phyloP scores from a whole-genome alignment of 768 basidiomycete species.

The Mycena sanguinolenta region DNA sequence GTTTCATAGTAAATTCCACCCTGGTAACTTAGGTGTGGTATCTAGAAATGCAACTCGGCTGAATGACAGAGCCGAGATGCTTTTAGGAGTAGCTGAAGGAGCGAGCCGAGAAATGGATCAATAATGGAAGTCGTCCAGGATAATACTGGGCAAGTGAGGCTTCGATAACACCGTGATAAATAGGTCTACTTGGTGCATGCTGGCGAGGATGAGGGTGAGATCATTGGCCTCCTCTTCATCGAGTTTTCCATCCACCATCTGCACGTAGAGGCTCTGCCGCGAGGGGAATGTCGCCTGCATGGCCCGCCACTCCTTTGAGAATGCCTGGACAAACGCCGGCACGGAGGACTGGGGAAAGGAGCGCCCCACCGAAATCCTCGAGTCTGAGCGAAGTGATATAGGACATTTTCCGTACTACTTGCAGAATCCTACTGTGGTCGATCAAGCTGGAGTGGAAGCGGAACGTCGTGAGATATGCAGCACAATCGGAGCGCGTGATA shows the following conservation, averaged over 20 bases:
- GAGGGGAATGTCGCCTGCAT: too few species aligned
- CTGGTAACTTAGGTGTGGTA: too few species aligned
- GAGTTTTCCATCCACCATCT: background rate
- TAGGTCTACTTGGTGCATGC: background rate
- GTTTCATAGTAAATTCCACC: too few species aligned
- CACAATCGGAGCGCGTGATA: constrained; percentile 20
- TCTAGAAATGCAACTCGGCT: too few species aligned
- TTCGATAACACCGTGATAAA: background rate
- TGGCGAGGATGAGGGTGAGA: background rate
- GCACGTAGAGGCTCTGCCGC: background rate
- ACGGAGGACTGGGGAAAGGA: too few species aligned
- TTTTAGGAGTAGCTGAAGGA: too few species aligned
- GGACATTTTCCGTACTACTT: background rate
- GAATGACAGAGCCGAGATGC: too few species aligned
- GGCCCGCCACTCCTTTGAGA: constrained; percentile 1
- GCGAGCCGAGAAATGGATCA: too few species aligned
- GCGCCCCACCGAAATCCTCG: constrained; percentile 3
- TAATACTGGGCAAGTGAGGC: background rate
- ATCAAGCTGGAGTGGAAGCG: background rate
- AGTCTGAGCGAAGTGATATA: background rate
- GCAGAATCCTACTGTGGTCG: background rate
- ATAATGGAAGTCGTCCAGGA: too few species aligned
- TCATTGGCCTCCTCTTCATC: background rate
- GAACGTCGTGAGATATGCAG: background rate
- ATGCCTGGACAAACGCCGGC: too few species aligned